Conservation (phyloP, 2,329 filamentous ascomycete genomes). For the Phialophora tarda region DNA sequence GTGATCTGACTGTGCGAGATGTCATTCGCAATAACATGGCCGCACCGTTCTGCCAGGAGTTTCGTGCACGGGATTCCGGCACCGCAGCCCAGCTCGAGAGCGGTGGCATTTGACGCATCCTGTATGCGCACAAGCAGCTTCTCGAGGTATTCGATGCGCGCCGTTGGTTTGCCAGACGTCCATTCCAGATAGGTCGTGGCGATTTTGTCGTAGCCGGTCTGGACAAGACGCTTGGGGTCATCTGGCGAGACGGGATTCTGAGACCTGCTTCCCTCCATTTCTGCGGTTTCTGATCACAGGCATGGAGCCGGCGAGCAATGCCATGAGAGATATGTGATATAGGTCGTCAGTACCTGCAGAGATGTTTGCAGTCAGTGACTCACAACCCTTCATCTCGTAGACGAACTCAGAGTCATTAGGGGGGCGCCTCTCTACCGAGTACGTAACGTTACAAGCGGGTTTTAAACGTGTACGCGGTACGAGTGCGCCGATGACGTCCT, state of each 20-base stretch:
- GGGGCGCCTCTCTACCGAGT: too few species aligned
- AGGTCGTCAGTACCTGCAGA: background rate
- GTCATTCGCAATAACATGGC: constrained; percentile 51
- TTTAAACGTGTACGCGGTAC: too few species aligned
- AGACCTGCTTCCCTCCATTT: background rate
- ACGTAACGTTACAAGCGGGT: too few species aligned
- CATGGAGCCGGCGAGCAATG: background rate
- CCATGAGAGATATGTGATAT: background rate
- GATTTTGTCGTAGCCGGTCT: constrained; percentile 46
- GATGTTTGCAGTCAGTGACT: background rate
- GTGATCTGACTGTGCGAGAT: constrained; percentile 50
- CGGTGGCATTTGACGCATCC: constrained; percentile 17
- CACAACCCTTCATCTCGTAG: background rate
- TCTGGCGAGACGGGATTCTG: constrained; percentile 2
- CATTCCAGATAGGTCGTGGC: constrained; percentile 47
- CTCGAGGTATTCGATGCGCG: constrained; percentile 44
- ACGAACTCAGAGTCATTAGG: too few species aligned
- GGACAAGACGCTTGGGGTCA: constrained; percentile 19
- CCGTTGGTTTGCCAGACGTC: constrained; percentile 41
- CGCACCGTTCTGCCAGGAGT: constrained; percentile 29
- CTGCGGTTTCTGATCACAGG: background rate
- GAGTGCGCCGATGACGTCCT: too few species aligned
- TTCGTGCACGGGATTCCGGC: constrained; percentile 46
- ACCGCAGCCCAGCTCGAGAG: constrained; percentile 53
- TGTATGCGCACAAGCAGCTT: constrained; percentile 41